Percentiles rank a stretch among this genome's conserved stretches.
These are phyloP conservation scores for Ophiostoma montium DNA, from an alignment of 2,329 filamentous ascomycete species.

Conservation along the genomic window DNA sequence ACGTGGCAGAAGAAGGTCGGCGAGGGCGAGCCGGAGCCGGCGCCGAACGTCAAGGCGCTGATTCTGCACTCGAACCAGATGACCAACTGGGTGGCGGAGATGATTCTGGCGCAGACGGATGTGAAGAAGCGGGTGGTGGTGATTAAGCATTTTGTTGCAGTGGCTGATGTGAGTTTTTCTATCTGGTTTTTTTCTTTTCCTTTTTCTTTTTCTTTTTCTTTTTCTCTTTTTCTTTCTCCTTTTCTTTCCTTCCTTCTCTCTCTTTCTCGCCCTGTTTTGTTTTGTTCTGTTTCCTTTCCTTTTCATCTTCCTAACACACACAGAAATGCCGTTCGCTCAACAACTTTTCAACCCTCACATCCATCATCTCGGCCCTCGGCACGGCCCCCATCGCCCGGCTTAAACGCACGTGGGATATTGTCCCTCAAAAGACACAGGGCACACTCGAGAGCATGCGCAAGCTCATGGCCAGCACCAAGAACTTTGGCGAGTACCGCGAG, in stretches of 20 bases:
- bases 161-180: constrained; percentile 63
- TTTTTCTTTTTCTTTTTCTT: too few species aligned
- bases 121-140: constrained; percentile 93
- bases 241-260: not conserved
- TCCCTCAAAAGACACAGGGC: constrained; percentile 68
- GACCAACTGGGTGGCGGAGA: constrained; percentile 98
- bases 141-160: constrained; percentile 94
- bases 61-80: constrained; percentile 97
- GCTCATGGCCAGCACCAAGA: constrained; percentile 94
- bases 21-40: constrained; percentile 70
- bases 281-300: not conserved
- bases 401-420: constrained; percentile 85
- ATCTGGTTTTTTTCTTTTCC: too few species aligned
- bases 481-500: constrained; percentile 94
- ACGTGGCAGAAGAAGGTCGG: constrained; percentile 95
- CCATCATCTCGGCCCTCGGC: constrained; percentile 89
- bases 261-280: too few species aligned
- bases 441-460: constrained; percentile 82
- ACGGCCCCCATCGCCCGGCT: constrained; percentile 91
- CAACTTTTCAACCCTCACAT: constrained; percentile 95
- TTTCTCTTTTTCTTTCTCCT: too few species aligned
- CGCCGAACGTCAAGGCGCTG: constrained; percentile 86
- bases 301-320: not conserved
- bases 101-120: constrained; percentile 91
- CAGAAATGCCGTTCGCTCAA: constrained; percentile 89